Conservation (phyloP, 2,329 filamentous ascomycete genomes). For the Alternaria gaisen region DNA sequence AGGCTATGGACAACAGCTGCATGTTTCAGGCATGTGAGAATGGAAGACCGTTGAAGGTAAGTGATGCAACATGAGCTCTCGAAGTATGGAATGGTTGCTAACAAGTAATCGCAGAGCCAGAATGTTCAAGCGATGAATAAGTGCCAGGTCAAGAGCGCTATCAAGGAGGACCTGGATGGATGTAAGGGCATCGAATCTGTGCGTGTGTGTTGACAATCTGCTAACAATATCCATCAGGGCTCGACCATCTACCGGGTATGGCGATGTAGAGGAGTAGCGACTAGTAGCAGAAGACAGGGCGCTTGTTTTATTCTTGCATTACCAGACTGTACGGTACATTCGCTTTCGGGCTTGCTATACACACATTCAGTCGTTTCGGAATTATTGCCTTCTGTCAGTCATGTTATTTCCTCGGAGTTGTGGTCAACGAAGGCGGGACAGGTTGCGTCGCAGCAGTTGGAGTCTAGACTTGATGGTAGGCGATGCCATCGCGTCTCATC, state of each 20-base stretch:
- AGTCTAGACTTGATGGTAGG: constrained; percentile 3
- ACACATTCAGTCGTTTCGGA: constrained; percentile 5
- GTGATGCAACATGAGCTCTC: constrained; percentile 17
- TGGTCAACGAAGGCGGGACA: neutral
- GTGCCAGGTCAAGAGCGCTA: constrained; percentile 33
- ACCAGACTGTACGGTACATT: constrained; percentile 2
- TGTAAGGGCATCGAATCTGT: constrained; percentile 21
- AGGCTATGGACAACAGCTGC: constrained; percentile 35
- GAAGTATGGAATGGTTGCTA: neutral
- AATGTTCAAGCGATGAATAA: constrained; percentile 26
- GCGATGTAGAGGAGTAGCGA: neutral
- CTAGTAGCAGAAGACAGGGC: neutral
- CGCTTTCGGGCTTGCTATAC: constrained; percentile 1
- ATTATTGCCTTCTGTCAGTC: neutral
- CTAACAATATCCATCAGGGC: neutral
- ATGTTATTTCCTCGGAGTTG: neutral
- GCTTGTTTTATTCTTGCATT: neutral
- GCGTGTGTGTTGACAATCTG: neutral
- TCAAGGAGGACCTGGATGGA: constrained; percentile 37
- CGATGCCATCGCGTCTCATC: neutral
- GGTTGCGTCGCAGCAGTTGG: neutral
- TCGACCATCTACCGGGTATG: constrained; percentile 10
- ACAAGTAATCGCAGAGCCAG: neutral
- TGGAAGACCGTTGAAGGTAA: constrained; percentile 30
- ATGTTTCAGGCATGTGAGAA: constrained; percentile 41